Conservation (phyloP, 768 basidiomycete genomes). For the Hypholoma sublateritium region DNA sequence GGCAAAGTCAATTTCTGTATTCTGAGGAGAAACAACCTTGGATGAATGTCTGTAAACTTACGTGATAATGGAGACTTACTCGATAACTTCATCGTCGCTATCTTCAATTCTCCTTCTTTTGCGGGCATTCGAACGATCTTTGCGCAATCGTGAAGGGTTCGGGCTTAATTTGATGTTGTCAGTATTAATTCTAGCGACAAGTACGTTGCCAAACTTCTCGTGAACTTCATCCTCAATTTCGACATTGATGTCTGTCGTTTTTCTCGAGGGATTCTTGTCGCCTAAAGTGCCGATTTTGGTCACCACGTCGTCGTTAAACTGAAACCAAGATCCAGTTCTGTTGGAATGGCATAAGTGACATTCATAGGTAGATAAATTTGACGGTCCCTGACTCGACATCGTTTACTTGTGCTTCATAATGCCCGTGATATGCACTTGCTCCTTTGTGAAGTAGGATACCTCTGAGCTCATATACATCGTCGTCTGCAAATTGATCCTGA, state of each 20-base stretch:
- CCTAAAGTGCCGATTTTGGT: slow-evolving; percentile 58
- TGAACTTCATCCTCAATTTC: slow-evolving; percentile 11
- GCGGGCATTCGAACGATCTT: slow-evolving; percentile 38
- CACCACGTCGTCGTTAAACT: slow-evolving; percentile 90
- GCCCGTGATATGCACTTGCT: slow-evolving; percentile 87
- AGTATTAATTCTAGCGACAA: not conserved
- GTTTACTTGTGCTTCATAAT: slow-evolving; percentile 85
- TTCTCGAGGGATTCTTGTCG: slow-evolving; percentile 38
- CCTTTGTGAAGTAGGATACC: slow-evolving; percentile 91
- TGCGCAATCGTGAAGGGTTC: slow-evolving; percentile 30
- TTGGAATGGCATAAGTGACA: slow-evolving; percentile 9
- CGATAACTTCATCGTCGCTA: slow-evolving; percentile 50
- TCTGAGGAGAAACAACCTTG: no score
- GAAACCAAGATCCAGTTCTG: slow-evolving; percentile 79
- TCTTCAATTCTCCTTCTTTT: slow-evolving; percentile 58
- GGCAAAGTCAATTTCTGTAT: not conserved
- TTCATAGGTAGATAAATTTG: not conserved
- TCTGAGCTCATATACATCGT: slow-evolving; percentile 72
- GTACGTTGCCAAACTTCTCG: not conserved
- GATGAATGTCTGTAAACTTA: not conserved
- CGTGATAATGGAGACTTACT: slow-evolving; percentile 5
- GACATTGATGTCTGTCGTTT: slow-evolving; percentile 23
- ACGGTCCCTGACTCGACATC: slow-evolving; percentile 67
- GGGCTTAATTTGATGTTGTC: slow-evolving; percentile 12
- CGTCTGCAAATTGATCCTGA: slow-evolving; percentile 9